Conservation (phyloP, 805 yeast species). For the Hanseniaspora vineae region DNA sequence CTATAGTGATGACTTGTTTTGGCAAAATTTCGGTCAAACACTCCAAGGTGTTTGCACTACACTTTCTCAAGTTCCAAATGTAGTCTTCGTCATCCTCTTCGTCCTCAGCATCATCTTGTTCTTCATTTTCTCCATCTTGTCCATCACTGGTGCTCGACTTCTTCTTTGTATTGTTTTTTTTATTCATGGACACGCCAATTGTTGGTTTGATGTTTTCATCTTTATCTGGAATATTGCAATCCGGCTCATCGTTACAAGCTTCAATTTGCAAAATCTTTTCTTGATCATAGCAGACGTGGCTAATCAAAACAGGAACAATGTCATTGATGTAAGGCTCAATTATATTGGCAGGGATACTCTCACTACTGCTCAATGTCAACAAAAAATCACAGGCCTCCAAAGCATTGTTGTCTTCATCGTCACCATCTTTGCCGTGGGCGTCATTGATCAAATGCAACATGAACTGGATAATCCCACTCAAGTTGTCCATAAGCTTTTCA, state of each 20-base stretch:
- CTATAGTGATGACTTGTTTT: slow-evolving; percentile 45
- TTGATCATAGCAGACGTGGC: slow-evolving; percentile 80
- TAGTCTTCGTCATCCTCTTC: slow-evolving; percentile 54
- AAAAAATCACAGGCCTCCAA: slow-evolving; percentile 90
- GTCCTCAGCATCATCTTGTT: slow-evolving; percentile 50
- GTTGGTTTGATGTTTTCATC: slow-evolving; percentile 83
- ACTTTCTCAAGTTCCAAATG: slow-evolving; percentile 86
- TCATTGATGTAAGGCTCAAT: slow-evolving; percentile 44
- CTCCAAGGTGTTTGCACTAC: slow-evolving; percentile 89
- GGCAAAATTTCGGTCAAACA: slow-evolving; percentile 60
- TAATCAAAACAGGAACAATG: slow-evolving; percentile 66
- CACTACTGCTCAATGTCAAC: slow-evolving; percentile 54
- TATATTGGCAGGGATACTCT: slow-evolving; percentile 37
- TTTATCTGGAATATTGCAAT: slow-evolving; percentile 64
- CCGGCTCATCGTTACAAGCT: slow-evolving; percentile 40
- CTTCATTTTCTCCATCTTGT: slow-evolving; percentile 27
- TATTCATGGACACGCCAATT: slow-evolving; percentile 18
- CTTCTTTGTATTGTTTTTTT: slow-evolving; percentile 39
- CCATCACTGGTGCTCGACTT: slow-evolving; percentile 9
- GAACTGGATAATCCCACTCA: slow-evolving; percentile 77
- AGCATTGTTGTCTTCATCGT: slow-evolving; percentile 57
- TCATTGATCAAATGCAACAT: slow-evolving; percentile 64
- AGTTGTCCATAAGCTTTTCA: slow-evolving; percentile 65
- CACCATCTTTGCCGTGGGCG: slow-evolving; percentile 4
- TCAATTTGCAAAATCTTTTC: slow-evolving; percentile 63